Conservation (phyloP, 1,139 yeast species). For the Debaryomycetaceae sp. region DNA sequence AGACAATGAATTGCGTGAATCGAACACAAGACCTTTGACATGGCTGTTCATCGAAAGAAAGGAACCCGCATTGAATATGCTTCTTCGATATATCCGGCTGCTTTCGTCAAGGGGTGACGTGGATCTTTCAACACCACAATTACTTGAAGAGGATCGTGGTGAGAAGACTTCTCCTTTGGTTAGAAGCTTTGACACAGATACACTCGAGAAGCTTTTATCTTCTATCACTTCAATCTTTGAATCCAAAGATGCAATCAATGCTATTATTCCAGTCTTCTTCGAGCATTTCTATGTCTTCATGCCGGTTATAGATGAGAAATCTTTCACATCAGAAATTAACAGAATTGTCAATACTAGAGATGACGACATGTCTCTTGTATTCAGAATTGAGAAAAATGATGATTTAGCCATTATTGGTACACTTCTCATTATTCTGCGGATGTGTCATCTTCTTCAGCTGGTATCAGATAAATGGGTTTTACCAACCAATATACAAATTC, state of each 20-base stretch:
- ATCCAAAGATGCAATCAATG: background rate
- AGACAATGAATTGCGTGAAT: background rate
- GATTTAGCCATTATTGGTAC: conserved; percentile 27
- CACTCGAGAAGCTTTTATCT: background rate
- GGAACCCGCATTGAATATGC: conserved; percentile 4
- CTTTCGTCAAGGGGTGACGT: background rate
- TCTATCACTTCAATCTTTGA: background rate
- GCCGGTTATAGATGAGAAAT: conserved; percentile 45
- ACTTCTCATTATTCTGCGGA: conserved; percentile 22
- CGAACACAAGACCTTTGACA: conserved; percentile 1
- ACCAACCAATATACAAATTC: conserved; percentile 23
- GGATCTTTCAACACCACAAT: background rate
- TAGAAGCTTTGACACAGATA: too few relatives aligned
- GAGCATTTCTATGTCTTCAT: conserved; percentile 38
- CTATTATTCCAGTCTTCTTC: conserved; percentile 37
- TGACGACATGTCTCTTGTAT: background rate
- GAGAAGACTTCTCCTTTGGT: background rate
- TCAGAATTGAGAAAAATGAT: conserved; percentile 16
- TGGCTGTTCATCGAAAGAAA: conserved; percentile 5
- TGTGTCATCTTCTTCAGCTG: conserved; percentile 24
- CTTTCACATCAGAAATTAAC: conserved; percentile 5
- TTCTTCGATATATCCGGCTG: background rate
- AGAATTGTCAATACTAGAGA: background rate
- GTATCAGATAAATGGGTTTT: conserved; percentile 19
- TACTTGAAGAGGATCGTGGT: background rate